A percentile compares a stretch with the other conserved stretches of the same genome.
These are phyloP conservation scores for Vachellia pachyceras DNA, from an alignment of 306 rosid species.

Conservation along the genomic window DNA sequence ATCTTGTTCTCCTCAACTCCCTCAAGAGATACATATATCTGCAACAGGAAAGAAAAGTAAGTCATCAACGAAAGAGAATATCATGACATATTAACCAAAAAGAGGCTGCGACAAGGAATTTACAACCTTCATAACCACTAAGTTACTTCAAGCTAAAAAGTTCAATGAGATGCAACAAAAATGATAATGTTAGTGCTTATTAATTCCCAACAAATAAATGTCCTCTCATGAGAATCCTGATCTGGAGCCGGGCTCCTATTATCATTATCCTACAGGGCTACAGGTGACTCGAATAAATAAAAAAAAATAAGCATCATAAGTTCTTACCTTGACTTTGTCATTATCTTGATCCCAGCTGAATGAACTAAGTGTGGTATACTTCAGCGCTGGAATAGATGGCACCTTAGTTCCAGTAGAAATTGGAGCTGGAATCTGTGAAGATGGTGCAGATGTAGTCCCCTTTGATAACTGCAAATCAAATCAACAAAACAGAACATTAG, in stretches of 20 bases:
- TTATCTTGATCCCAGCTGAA: conserved; percentile 98
- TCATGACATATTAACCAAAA: not conserved
- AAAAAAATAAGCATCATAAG: not conserved
- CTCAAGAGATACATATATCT: conserved; percentile 80
- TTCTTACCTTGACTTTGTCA: conserved; percentile 81
- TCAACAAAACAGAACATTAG: not conserved
- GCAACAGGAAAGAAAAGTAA: conserved; percentile 10
- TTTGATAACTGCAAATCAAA: conserved; percentile 57
- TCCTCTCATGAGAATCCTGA: not conserved
- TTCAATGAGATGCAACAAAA: not conserved
- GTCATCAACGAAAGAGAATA: not conserved
- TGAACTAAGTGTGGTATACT: conserved; percentile 58
- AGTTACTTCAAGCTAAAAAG: not conserved
- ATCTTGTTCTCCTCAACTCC: conserved; percentile 84
- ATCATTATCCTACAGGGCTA: not conserved
- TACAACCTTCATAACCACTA: not conserved
- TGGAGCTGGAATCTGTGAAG: conserved; percentile 54
- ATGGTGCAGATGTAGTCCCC: conserved; percentile 49
- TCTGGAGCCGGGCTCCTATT: not conserved
- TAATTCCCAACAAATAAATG: not conserved
- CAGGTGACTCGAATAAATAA: not conserved
- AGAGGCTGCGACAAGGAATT: not conserved
- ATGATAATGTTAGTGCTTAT: not conserved
- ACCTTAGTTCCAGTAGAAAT: conserved; percentile 53
- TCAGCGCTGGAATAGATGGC: conserved; percentile 42